Evolutionary conservation across 352 stramenopile genomes (phyloP).

Genomic region (Pythium insidiosum): DNA sequence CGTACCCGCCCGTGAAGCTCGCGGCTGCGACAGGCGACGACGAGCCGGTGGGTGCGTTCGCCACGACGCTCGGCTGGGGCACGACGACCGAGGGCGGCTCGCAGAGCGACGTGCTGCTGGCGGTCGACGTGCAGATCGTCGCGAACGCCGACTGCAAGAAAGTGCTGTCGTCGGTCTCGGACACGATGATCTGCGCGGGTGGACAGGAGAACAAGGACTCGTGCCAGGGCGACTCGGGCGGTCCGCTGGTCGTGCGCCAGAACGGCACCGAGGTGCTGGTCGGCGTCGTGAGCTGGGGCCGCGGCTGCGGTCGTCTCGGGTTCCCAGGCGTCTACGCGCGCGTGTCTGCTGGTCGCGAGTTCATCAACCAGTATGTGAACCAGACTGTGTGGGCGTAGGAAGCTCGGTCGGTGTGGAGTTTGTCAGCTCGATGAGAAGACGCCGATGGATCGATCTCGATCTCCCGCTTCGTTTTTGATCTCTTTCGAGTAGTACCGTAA

Average conservation of each 20-base stretch:
- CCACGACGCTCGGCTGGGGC: constrained; percentile 20
- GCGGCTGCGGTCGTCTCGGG: constrained; percentile 22
- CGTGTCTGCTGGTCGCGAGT: constrained; percentile 14
- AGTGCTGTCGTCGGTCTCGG: constrained; percentile 3
- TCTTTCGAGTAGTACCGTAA: too few relatives aligned
- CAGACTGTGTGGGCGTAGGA: constrained; percentile 6
- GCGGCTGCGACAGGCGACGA: constrained; percentile 4
- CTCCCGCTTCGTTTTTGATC: too few relatives aligned
- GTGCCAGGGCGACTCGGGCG: constrained; percentile 24
- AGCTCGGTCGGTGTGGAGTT: too few relatives aligned
- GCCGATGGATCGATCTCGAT: too few relatives aligned
- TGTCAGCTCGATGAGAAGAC: too few relatives aligned
- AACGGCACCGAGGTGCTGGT: constrained; percentile 12
- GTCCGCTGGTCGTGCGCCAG: constrained; percentile 16
- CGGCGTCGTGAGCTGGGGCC: constrained; percentile 30
- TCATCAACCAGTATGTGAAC: constrained; percentile 15
- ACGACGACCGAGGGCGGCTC: constrained; percentile 8
- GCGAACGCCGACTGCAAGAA: constrained; percentile 19
- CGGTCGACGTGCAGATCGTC: constrained; percentile 22
- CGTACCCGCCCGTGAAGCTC: constrained; percentile 13
- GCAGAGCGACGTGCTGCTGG: constrained; percentile 14
- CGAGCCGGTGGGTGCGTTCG: constrained; percentile 4
- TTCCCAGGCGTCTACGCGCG: constrained; percentile 34
- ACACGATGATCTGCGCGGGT: constrained; percentile 29
- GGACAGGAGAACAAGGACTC: constrained; percentile 9